phyloP scores from a whole-genome alignment of 2,329 filamentous ascomycete genomes.

The Teratosphaeria zuluensis region DNA sequence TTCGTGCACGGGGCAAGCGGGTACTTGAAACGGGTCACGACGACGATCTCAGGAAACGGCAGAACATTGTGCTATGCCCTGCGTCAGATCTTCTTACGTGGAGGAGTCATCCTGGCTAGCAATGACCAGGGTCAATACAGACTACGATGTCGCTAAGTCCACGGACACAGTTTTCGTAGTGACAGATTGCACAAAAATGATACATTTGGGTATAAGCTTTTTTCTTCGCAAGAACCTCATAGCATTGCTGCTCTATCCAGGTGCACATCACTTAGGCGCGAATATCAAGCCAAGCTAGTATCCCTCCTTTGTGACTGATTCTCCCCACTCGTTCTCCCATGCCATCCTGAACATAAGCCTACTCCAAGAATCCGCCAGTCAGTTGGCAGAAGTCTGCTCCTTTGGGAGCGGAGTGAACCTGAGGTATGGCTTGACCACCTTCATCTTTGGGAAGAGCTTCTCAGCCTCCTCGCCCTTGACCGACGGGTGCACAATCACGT shows the following conservation, averaged over 20 bases:
- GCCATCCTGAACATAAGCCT: conserved; percentile 8
- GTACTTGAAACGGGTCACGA: background rate
- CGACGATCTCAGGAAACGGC: too few species aligned
- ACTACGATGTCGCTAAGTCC: background rate
- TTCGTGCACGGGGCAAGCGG: background rate
- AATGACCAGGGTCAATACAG: too few species aligned
- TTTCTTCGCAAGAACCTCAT: background rate
- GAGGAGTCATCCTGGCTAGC: too few species aligned
- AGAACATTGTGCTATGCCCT: background rate
- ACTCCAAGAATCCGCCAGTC: conserved; percentile 11
- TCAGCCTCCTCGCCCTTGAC: conserved; percentile 51
- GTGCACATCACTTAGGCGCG: background rate
- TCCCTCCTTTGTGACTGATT: conserved; percentile 3
- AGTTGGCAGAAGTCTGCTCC: conserved; percentile 45
- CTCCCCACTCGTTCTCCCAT: conserved; percentile 11
- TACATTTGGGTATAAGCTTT: background rate
- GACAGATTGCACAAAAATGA: background rate
- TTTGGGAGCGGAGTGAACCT: conserved; percentile 50
- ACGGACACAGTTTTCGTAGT: background rate
- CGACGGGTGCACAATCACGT: conserved; percentile 52
- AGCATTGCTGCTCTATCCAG: background rate
- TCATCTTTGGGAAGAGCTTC: conserved; percentile 49
- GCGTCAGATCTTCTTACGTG: too few species aligned
- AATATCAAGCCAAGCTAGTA: background rate
- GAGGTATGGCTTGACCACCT: conserved; percentile 54